A percentile compares a stretch with the other conserved stretches of the same genome.
Conservation (phyloP, 345 rosid genomes). For the Citropsis articulata region DNA sequence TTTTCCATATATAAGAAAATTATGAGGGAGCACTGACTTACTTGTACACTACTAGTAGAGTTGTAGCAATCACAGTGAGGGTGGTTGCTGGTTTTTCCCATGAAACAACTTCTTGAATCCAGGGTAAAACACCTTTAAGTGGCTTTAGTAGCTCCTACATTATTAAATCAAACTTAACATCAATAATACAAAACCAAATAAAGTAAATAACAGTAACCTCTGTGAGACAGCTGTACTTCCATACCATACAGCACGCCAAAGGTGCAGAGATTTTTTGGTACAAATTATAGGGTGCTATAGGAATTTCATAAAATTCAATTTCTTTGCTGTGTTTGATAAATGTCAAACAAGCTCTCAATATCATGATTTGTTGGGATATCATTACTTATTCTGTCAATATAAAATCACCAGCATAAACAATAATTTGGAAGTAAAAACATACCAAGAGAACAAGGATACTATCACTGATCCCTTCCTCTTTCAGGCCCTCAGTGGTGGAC, state of each 20-base stretch:
- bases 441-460: constrained; percentile 65
- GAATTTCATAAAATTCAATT: too few species aligned
- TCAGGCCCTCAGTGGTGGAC: constrained; percentile 54
- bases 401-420: background rate
- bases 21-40: constrained; percentile 28
- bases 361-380: background rate
- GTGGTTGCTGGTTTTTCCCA: constrained; percentile 69
- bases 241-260: too few species aligned
- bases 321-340: background rate
- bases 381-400: background rate
- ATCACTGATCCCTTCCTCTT: constrained; percentile 78
- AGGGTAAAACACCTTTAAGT: constrained; percentile 31
- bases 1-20: background rate
- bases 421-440: constrained; percentile 11
- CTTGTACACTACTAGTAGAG: constrained; percentile 48
- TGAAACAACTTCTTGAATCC: constrained; percentile 44
- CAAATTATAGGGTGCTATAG: too few species aligned
- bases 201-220: background rate
- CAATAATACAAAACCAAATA: background rate
- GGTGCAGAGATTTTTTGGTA: too few species aligned
- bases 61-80: constrained; percentile 22
- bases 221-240: too few species aligned
- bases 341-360: background rate
- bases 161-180: constrained; percentile 3
- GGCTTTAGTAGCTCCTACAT: constrained; percentile 76